These are phyloP conservation scores for Irpex sp. DNA, from an alignment of 1,284 basidiomycete genomes.

Conservation along the genomic window DNA sequence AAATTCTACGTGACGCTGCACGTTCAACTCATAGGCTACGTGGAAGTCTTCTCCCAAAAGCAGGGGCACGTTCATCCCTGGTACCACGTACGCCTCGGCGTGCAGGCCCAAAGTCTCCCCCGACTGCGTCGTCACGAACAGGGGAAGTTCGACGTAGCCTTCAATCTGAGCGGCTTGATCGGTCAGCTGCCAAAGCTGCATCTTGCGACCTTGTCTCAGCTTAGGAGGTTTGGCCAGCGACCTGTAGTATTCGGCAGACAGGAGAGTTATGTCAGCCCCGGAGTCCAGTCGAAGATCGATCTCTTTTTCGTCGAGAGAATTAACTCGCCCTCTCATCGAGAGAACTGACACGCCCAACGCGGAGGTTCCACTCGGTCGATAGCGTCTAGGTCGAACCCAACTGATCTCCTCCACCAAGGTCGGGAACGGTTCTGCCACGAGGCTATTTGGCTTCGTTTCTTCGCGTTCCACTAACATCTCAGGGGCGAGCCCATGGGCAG, in stretches of 20 bases:
- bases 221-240: background rate
- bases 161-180: background rate
- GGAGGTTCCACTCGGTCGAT: background rate
- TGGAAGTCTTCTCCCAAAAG: too few species aligned
- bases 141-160: background rate
- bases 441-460: background rate
- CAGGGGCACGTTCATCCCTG: too few species aligned
- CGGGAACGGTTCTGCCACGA: background rate
- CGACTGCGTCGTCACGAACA: background rate
- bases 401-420: background rate
- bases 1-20: too few species aligned
- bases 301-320: background rate
- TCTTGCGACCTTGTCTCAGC: background rate
- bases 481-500: too few species aligned
- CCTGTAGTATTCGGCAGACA: background rate
- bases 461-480: too few species aligned
- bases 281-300: background rate
- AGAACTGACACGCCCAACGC: background rate
- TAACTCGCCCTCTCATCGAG: background rate
- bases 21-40: too few species aligned
- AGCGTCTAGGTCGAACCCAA: background rate
- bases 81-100: too few species aligned
- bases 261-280: background rate
- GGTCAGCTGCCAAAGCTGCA: background rate
- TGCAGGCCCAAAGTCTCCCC: too few species aligned